Evolutionary conservation across 2,329 filamentous ascomycete genomes (phyloP), one percentile per base, ranked within the genome.

Genomic region (Paecilomyces fulvus): DNA sequence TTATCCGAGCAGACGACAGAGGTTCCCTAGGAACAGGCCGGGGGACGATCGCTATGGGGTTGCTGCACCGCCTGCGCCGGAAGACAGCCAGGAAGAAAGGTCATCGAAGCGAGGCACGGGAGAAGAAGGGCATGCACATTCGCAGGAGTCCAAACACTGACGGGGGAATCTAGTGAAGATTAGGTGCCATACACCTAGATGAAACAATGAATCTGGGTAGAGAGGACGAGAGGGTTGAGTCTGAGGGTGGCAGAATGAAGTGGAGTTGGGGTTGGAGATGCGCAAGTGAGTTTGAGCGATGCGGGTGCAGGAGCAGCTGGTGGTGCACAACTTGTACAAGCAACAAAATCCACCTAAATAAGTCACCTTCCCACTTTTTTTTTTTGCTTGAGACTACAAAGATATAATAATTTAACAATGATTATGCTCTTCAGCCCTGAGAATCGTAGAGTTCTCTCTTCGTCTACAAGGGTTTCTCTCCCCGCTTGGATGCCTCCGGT

Each of bases 41-140:
- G 56, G 57, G 53, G 58, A 61, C 58, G 55, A 58, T 53, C 55
- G 57, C 54, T 60, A 64, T 59, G 64, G 64, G 63, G 67, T 71
- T 67, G 69, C 66, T 68, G 65, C 69, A 72, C 66, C 68, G 68
- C 69, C 65, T 64, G 65, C 66, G 63, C 67, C 66, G 65, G 62
- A 64, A 61, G 61, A 64, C 59, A 62, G 60, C 58, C 59, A 60
- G 63, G 62, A 62, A 60, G 64, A 63, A 66, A 58, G 68, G 64
- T 70, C 73, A 75, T 75, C 66, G 71, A 73, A 72, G 70, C 72
- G 71, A 70, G 71, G 65, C 62, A 63, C 53, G 59, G 58, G 31
- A 55, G 54, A 51, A 54, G 54, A 53, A 54, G 49, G 49, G 50
- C 54, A 56, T 57, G 58, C 53, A 57, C 55, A 56, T 56, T 31